phyloP scores from a whole-genome alignment of 1,284 basidiomycete species.

The Filobasidium uniguttulatum region DNA sequence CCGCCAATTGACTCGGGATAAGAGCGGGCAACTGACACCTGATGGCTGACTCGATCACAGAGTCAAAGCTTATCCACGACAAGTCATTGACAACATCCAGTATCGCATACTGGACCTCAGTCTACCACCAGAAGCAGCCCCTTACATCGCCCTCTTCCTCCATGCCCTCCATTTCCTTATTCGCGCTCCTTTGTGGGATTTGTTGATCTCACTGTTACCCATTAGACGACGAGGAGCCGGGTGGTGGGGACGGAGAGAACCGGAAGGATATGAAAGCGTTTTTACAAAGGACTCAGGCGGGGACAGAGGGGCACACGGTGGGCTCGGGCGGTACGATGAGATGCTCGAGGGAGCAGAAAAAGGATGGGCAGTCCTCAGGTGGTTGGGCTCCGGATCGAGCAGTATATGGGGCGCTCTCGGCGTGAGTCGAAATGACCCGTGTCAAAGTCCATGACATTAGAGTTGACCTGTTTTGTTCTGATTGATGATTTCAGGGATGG shows the following conservation, averaged over 20 bases:
- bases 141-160: conserved; percentile 54
- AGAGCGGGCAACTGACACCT: too few species aligned
- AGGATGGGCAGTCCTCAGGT: neutral
- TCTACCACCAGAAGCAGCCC: conserved; percentile 59
- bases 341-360: conserved; percentile 36
- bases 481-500: conserved; percentile 8
- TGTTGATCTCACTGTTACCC: conserved; percentile 23
- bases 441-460: neutral
- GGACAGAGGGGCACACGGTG: conserved; percentile 7
- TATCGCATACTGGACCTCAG: conserved; percentile 36
- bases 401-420: neutral
- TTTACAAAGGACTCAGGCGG: neutral
- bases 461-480: neutral
- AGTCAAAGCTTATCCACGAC: neutral
- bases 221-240: conserved; percentile 31
- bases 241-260: neutral
- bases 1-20: too few species aligned
- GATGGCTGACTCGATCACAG: too few species aligned
- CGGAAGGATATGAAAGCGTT: neutral
- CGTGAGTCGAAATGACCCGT: neutral
- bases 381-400: neutral
- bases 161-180: conserved; percentile 37
- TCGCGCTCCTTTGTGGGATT: conserved; percentile 4
- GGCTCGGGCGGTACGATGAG: conserved; percentile 38
- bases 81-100: neutral